Base-by-base conservation (phyloP, 306 rosid genomes). In the Macrotyloma uniflorum region DNA sequence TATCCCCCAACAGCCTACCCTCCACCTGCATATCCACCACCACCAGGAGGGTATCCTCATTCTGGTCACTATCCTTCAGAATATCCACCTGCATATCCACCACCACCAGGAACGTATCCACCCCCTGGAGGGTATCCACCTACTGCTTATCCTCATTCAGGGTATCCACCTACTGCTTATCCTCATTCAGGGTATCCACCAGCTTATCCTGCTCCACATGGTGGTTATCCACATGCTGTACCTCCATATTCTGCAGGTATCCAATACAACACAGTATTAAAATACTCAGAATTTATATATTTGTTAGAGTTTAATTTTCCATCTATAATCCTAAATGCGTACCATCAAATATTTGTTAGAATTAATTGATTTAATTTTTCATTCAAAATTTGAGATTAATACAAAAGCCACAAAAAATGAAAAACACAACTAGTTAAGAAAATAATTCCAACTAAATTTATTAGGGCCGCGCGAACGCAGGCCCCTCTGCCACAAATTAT, bases 401-500 rank as follows among this genome's bases (percentile, higher is more conserved):
- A n/a, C n/a, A n/a, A n/a, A n/a, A n/a, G n/a, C n/a, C n/a, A n/a
- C n/a, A n/a, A n/a, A n/a, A n/a, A n/a, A n/a, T n/a, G n/a, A n/a
- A n/a, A n/a, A n/a, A n/a, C n/a, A n/a, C n/a, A n/a, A n/a, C n/a
- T n/a, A n/a, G n/a, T n/a, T n/a, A n/a, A n/a, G n/a, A n/a, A n/a
- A n/a, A n/a, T n/a, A n/a, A n/a, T n/a, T n/a, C n/a, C n/a, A n/a
- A n/a, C n/a, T n/a, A n/a, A n/a, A n/a, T n/a, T n/a, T n/a, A n/a
- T n/a, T n/a, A 15, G 84, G 80, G 86, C 81, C 33, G 86, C 86
- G 85, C 86, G 86, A 12, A 84, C 90, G 83, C 88, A 76, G 33
- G 83, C 83, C 86, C 85, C 74, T 19, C 83, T 59, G 1, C 26
- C 67, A 87, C 85, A 87, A 82, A 87, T 87, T 70, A 72, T 76